Conservation (phyloP, 495 filamentous ascomycete species). For the Neurospora terricola region DNA sequence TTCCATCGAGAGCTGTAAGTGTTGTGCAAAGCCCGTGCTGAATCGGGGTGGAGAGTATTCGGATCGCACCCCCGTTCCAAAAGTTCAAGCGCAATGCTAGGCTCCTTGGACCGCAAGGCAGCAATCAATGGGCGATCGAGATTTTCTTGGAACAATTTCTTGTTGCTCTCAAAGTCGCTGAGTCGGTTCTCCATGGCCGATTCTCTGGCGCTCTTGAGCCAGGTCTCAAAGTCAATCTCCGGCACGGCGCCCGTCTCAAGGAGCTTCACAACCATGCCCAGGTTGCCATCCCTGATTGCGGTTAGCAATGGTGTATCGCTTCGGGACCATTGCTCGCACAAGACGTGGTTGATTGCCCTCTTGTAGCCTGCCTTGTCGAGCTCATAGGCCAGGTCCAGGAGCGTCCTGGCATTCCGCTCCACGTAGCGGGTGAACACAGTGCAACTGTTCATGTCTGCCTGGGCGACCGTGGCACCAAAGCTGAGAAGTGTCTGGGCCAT, state of each 20-base stretch:
- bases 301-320: slow-evolving; percentile 27
- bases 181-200: slow-evolving; percentile 13
- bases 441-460: slow-evolving; percentile 50
- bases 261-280: slow-evolving; percentile 27
- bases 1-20: slow-evolving; percentile 3
- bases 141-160: slow-evolving; percentile 24
- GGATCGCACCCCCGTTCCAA: slow-evolving; percentile 49
- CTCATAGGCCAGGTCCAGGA: slow-evolving; percentile 49
- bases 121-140: slow-evolving; percentile 50
- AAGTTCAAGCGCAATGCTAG: slow-evolving; percentile 43
- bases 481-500: slow-evolving; percentile 55
- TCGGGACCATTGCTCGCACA: slow-evolving; percentile 17
- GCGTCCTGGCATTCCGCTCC: slow-evolving; percentile 33
- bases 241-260: slow-evolving; percentile 30
- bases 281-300: slow-evolving; percentile 24
- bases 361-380: slow-evolving; percentile 50
- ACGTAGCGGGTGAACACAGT: slow-evolving; percentile 52
- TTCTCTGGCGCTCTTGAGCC: slow-evolving; percentile 31
- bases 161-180: slow-evolving; percentile 30
- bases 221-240: slow-evolving; percentile 34
- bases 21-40: slow-evolving; percentile 23
- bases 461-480: slow-evolving; percentile 61
- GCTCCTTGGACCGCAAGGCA: slow-evolving; percentile 42
- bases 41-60: slow-evolving; percentile 33
- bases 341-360: slow-evolving; percentile 54